Evolutionary conservation across 148 eudicot genomes (phyloP).

Genomic region (Diospyros lotus): DNA sequence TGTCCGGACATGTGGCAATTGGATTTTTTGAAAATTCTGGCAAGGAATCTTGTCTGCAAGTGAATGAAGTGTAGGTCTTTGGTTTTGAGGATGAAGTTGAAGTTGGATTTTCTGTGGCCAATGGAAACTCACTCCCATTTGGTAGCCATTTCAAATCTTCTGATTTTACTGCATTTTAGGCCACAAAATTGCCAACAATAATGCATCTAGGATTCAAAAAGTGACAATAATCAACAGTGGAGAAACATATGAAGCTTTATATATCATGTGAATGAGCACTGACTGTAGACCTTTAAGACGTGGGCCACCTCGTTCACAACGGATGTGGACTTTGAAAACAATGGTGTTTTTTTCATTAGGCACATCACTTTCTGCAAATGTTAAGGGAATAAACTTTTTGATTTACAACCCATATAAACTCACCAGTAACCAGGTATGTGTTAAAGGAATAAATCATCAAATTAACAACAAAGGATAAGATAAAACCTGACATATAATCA

Average conservation of each 20-base stretch:
- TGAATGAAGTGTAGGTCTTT: constrained; percentile 81
- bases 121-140: constrained; percentile 66
- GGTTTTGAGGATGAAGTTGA: constrained; percentile 46
- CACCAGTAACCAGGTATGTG: background rate
- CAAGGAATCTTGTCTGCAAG: constrained; percentile 56
- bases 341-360: constrained; percentile 94
- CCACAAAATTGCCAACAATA: constrained; percentile 4
- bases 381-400: constrained; percentile 4
- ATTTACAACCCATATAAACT: constrained; percentile 1
- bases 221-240: background rate
- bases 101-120: constrained; percentile 40
- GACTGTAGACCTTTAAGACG: constrained; percentile 58
- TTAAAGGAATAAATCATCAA: constrained; percentile 1
- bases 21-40: constrained; percentile 65
- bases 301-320: constrained; percentile 41
- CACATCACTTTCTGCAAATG: constrained; percentile 68
- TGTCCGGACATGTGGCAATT: constrained; percentile 52
- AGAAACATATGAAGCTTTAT: background rate
- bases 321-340: constrained; percentile 77
- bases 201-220: background rate
- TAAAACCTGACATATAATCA: constrained; percentile 74
- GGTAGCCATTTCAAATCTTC: constrained; percentile 78
- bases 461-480: background rate
- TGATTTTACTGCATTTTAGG: constrained; percentile 49
- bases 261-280: background rate